Base-by-base conservation (phyloP, 2,329 filamentous ascomycete species). In the Aspergillus hiratsukae region DNA sequence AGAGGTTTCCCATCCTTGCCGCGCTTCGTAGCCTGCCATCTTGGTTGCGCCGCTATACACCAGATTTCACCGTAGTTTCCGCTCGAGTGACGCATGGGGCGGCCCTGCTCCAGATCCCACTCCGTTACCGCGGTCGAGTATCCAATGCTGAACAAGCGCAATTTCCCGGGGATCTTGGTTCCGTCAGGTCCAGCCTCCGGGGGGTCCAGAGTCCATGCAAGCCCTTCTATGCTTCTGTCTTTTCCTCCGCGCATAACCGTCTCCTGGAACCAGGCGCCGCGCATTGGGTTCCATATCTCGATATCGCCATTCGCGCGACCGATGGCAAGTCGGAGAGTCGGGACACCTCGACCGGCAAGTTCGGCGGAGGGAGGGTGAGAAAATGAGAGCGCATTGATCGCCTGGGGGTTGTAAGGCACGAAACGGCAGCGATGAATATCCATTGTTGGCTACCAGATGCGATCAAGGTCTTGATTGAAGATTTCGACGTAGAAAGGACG, bases 371-470 rank as follows among this genome's bases (percentile, higher is more conserved):
- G 80, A 21, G 88, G 81, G 72, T 96, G 90, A 5, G 94, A 96
- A 74, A 99, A 97, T 64, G 93, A 91, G 70, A 97, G 84, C 61
- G 91, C 88, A 76, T 96, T 97, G 76, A 99, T 97, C 56, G 91
- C 88, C 58, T 91, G 91, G 7, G 91, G 88, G 62, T 91, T 91
- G 76, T 90, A 97, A 43, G 90, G 89, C 65, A 99, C 89, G 77
- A 99, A 99, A 71, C 94, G 90, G 71, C 92, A 96, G 68, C 94
- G 90, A 80, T 99, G 94, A 72, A 99, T 88, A 77, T 97, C 93
- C 93, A 97, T 97, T 58, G 48, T 69, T 57, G 55, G 43, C 29
- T 14, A 28, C 14, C 23, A 21, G 43, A 27, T 31, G 51, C 45
- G 54, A 17, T 19, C 10, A 53, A 9, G 29, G 23, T 49, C 41